phyloP scores from a whole-genome alignment of 371 early-diverging fungal species.

The Mucor velutinosus region DNA sequence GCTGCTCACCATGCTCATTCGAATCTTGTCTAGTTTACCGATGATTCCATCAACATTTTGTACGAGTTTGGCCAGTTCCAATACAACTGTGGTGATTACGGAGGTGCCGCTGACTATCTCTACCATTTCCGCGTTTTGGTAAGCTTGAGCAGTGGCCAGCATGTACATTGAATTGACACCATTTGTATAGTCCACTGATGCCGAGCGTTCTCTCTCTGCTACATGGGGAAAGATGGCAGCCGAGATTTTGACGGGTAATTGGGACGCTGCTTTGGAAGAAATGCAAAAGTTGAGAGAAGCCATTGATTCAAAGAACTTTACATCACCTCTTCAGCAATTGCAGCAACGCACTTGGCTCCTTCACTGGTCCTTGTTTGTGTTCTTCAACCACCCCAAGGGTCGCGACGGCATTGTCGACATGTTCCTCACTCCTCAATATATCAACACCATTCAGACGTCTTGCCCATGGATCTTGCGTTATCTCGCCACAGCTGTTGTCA shows the following conservation, averaged over 20 bases:
- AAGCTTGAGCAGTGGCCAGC: slow-evolving; percentile 8
- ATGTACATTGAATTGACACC: background rate
- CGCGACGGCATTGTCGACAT: slow-evolving; percentile 92
- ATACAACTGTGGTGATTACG: slow-evolving; percentile 91
- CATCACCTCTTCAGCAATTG: slow-evolving; percentile 82
- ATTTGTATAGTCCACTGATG: slow-evolving; percentile 73
- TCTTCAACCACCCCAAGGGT: slow-evolving; percentile 96
- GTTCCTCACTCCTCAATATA: slow-evolving; percentile 88
- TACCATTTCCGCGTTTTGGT: slow-evolving; percentile 93
- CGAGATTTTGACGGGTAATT: slow-evolving; percentile 93
- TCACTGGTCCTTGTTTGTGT: slow-evolving; percentile 96
- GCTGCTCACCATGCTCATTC: background rate
- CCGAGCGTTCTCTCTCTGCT: slow-evolving; percentile 78
- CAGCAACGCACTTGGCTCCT: slow-evolving; percentile 92
- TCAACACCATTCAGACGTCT: slow-evolving; percentile 94
- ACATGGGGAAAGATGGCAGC: slow-evolving; percentile 96
- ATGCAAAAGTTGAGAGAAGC: slow-evolving; percentile 82
- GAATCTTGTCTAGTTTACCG: slow-evolving; percentile 62
- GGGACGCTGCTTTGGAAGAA: slow-evolving; percentile 90
- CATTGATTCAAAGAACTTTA: slow-evolving; percentile 78
- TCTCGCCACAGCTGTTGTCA: slow-evolving; percentile 86
- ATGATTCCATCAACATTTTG: slow-evolving; percentile 80
- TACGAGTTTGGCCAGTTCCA: slow-evolving; percentile 90
- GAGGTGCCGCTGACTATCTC: slow-evolving; percentile 88
- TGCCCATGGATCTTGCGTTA: slow-evolving; percentile 97